A percentile compares a stretch with the other conserved stretches of the same genome.
These are phyloP conservation scores for Pestalotiopsis sp. DNA, from an alignment of 2,329 filamentous ascomycete genomes.

Conservation along the genomic window DNA sequence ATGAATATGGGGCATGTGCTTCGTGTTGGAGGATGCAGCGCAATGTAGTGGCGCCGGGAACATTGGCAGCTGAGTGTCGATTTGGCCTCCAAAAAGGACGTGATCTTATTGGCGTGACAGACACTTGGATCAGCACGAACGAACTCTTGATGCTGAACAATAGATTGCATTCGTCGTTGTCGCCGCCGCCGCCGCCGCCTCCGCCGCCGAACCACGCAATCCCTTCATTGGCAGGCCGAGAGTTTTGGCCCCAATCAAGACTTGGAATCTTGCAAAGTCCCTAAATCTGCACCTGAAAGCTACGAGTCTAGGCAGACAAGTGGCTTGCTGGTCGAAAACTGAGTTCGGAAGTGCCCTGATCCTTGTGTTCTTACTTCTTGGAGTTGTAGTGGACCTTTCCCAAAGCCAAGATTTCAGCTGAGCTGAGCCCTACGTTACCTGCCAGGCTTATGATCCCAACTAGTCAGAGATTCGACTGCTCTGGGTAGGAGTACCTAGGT, in stretches of 20 bases:
- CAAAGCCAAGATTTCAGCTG: background rate
- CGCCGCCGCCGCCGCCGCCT: background rate
- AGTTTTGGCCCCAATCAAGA: background rate
- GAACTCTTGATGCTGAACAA: background rate
- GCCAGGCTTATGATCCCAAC: background rate
- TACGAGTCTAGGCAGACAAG: background rate
- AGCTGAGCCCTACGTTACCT: constrained; percentile 2
- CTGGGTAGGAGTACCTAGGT: background rate
- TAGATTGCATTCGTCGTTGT: background rate
- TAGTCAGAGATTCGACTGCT: background rate
- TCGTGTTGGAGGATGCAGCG: background rate
- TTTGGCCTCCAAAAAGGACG: background rate
- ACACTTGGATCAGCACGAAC: background rate
- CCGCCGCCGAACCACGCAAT: background rate
- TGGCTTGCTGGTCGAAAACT: background rate
- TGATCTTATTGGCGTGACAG: background rate
- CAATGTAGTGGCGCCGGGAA: background rate
- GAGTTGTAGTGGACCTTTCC: background rate
- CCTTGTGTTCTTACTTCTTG: background rate
- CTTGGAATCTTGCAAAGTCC: background rate
- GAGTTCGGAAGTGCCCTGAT: background rate
- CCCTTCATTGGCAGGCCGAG: background rate
- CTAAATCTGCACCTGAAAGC: background rate
- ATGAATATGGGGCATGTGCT: background rate
- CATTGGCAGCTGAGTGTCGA: background rate